phyloP scores from a whole-genome alignment of 139 green algal genomes.

The Coelastrella sp. region DNA sequence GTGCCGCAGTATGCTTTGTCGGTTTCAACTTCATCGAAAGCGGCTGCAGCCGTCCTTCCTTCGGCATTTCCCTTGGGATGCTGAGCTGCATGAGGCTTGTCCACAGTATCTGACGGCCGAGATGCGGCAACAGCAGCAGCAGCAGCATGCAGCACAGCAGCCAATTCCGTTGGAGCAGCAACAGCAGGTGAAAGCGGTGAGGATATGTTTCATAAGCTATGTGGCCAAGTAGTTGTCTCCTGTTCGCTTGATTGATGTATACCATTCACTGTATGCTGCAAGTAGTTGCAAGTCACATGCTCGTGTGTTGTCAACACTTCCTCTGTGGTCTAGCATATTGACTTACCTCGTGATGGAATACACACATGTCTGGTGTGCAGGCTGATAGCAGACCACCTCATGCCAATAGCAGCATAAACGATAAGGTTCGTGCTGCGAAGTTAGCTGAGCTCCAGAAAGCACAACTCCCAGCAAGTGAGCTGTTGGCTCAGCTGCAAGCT shows the following conservation, averaged over 20 bases:
- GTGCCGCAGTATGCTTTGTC: neutral
- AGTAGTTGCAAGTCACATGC: too few species aligned
- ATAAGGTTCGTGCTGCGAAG: too few species aligned
- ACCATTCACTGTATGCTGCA: neutral
- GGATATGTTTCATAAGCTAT: too few species aligned
- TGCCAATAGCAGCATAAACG: too few species aligned
- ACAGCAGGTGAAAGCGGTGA: constrained; percentile 2
- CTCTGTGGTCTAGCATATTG: too few species aligned
- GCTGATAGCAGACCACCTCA: too few species aligned
- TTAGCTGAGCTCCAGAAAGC: too few species aligned
- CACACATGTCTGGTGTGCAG: too few species aligned
- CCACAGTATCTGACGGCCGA: neutral
- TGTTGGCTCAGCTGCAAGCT: too few species aligned
- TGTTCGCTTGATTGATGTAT: neutral
- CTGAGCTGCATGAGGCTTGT: constrained; percentile 26
- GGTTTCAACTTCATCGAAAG: neutral
- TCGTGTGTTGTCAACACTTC: too few species aligned
- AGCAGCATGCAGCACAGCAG: neutral
- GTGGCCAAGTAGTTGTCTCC: neutral
- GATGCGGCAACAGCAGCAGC: neutral
- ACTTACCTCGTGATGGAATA: too few species aligned
- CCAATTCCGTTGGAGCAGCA: constrained; percentile 18
- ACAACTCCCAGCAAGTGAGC: neutral
- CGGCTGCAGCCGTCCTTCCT: neutral
- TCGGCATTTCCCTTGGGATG: neutral